A percentile compares a stretch with the other conserved stretches of the same genome.
Conservation (phyloP, 805 yeast species). For the Candida jianshihensis region DNA sequence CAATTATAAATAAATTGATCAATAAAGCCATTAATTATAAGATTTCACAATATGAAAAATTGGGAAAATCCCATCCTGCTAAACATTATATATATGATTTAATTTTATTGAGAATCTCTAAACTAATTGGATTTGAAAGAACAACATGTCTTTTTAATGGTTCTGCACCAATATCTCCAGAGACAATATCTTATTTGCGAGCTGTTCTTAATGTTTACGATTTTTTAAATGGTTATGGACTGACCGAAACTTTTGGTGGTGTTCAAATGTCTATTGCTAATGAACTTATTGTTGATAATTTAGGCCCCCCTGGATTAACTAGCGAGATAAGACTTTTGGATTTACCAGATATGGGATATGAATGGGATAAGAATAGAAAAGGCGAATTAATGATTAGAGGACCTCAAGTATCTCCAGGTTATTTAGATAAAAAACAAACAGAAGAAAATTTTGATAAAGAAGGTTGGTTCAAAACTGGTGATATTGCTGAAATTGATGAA, state of each 20-base stretch:
- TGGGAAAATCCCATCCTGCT: constrained; percentile 24
- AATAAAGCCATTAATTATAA: constrained; percentile 10
- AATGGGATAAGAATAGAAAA: constrained; percentile 23
- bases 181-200: constrained; percentile 46
- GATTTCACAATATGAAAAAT: constrained; percentile 25
- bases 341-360: constrained; percentile 42
- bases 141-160: constrained; percentile 34
- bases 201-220: constrained; percentile 36
- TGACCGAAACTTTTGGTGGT: constrained; percentile 58
- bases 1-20: constrained; percentile 8
- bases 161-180: constrained; percentile 55
- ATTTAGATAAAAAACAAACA: constrained; percentile 46
- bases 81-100: constrained; percentile 13
- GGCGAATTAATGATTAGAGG: constrained; percentile 58
- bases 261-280: constrained; percentile 29
- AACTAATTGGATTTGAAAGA: constrained; percentile 32
- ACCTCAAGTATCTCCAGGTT: constrained; percentile 46
- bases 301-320: constrained; percentile 43
- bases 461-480: constrained; percentile 58
- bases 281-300: constrained; percentile 34
- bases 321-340: constrained; percentile 48
- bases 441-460: constrained; percentile 35
- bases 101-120: constrained; percentile 24
- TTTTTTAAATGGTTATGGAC: constrained; percentile 49
- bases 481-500: constrained; percentile 34